Evolutionary conservation across 2,329 filamentous ascomycete species (phyloP), one percentile per base, ranked within the genome.

Genomic region (Alternaria consortialis): DNA sequence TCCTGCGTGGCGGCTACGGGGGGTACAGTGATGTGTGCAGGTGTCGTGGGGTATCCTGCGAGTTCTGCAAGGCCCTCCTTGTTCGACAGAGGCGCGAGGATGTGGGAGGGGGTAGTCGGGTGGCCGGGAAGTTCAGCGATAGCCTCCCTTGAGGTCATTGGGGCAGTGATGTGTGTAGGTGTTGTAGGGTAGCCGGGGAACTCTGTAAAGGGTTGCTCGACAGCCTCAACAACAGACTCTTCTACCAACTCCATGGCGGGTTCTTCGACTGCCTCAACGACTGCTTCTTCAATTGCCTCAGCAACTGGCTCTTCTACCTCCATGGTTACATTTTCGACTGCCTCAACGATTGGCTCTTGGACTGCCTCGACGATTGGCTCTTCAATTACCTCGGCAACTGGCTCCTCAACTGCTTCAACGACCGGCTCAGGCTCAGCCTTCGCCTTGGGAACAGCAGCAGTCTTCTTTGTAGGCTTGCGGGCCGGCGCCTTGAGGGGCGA

Each of bases 401-500:
- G 29, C 31, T 58, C 70, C 27, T 73, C 68, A 20, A 15, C 42
- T 47, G 31, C 20, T 20, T 56, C 37, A 34, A 39, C 53, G 20
- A 56, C 46, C 8, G 56, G 39, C 59, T 67, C 61, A 31, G 59
- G 50, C 47, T 60, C 58, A 44, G 51, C 39, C 56, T 68, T 67
- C 29, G 64, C 47, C n/a, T 58, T 27, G 29, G 61, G 50, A 23
- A 60, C 60, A 32, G 65, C 39, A 20, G 62, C 63, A 29, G 61
- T 58, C 57, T 69, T 70, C 58, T 66, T 72, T 12, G 59, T 55
- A 7, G 65, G 68, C 56, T 74, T 75, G 47, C 72, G 70, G 9
- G 73, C 70, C 17, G 70, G 71, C 25, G 71, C 58, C 60, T 70
- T 70, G 29, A 69, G 70, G 29, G 72, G 72, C n/a, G 72, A 74